These are phyloP conservation scores for Papiliotrema flavescens DNA, from an alignment of 1,284 basidiomycete genomes.

Conservation along the genomic window DNA sequence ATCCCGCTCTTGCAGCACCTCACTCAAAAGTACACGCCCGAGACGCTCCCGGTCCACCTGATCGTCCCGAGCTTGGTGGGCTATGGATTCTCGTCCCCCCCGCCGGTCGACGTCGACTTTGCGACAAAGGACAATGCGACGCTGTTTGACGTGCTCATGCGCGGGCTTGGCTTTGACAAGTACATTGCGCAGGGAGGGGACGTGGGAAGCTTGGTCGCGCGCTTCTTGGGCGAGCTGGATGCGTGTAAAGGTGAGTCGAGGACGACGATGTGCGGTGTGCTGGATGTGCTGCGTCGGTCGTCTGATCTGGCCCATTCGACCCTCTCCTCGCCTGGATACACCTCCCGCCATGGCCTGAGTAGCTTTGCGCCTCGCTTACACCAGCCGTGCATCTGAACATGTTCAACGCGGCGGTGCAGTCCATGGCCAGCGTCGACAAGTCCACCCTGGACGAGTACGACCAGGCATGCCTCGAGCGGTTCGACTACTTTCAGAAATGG, in stretches of 20 bases:
- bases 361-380: background rate
- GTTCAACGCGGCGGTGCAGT: background rate
- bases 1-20: slow-evolving; percentile 32
- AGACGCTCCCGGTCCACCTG: slow-evolving; percentile 26
- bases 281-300: too few relatives aligned
- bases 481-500: slow-evolving; percentile 3
- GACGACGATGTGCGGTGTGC: too few relatives aligned
- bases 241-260: slow-evolving; percentile 34
- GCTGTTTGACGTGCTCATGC: slow-evolving; percentile 41
- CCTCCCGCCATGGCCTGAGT: too few relatives aligned
- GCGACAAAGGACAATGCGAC: slow-evolving; percentile 28
- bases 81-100: slow-evolving; percentile 38
- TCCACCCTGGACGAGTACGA: slow-evolving; percentile 5
- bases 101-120: slow-evolving; percentile 38
- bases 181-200: slow-evolving; percentile 49
- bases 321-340: too few relatives aligned
- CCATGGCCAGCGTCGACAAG: background rate
- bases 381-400: slow-evolving; percentile 16
- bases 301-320: too few relatives aligned
- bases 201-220: slow-evolving; percentile 36
- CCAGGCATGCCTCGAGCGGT: slow-evolving; percentile 6
- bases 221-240: slow-evolving; percentile 13
- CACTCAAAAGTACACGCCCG: slow-evolving; percentile 24
- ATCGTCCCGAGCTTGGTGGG: slow-evolving; percentile 39
- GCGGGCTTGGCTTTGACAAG: slow-evolving; percentile 40